Base-by-base conservation (phyloP, 1,284 basidiomycete genomes). In the Puccinia horiana region DNA sequence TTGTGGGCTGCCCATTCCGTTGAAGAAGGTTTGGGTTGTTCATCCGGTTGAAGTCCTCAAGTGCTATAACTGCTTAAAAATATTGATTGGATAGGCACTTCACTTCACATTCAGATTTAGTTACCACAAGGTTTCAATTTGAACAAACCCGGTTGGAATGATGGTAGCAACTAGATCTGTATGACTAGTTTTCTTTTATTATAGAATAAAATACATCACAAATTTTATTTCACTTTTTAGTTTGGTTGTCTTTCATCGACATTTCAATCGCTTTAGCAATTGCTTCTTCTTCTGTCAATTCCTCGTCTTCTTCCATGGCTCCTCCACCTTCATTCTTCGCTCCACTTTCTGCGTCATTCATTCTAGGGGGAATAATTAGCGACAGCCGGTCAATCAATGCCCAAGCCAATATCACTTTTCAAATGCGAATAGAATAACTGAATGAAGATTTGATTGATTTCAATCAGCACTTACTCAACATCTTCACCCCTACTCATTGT, bases 221-320 rank as follows among this genome's bases (percentile, higher is more conserved):
- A 42, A 3, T 9, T 18, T 29, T 32, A 40, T 49, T 75, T 56
- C 49, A 75, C 37, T 75, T 75, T 35, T 75, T 56, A 2, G 44
- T 20, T 37, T 56, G 47, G 49, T 75, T 40, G n/a, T 56, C 67
- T 37, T 72, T 81, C 79, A 81, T 81, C 44, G 65, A 72, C 79
- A 81, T 81, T 61, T 81, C 79, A 81, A 77, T 92, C 20, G 91
- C 91, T 65, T 89, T 87, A 73, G 90, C 89, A 84, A 92, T 91
- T 80, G 89, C 91, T 82, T 90, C 90, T 82, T 91, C 91, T 84
- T 91, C 90, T 82, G 88, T 86, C 12, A 83, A 35, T 32, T 83
- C 81, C 29, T 82, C 81, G 61, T 82, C 81, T 35, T 72, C 82
- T 47, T 84, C 85, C 61, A 83, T 83, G 58, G 85, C 85, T 14